A percentile compares a stretch with the other conserved stretches of the same genome.
These are phyloP conservation scores for Neurospora pannonica DNA, from an alignment of 495 filamentous ascomycete genomes.

Conservation along the genomic window DNA sequence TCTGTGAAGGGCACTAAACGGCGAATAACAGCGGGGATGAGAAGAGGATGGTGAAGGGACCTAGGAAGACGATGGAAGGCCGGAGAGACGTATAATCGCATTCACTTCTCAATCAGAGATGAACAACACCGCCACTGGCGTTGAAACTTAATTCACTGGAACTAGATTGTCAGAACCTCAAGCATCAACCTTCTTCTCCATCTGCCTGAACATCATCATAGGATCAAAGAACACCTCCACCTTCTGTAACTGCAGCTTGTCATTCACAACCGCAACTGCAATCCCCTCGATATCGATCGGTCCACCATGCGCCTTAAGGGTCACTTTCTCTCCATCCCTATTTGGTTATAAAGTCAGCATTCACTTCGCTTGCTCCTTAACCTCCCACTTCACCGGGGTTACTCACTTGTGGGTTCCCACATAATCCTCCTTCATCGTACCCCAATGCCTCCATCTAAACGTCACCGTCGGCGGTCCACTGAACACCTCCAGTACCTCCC, in stretches of 20 bases:
- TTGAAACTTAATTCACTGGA: not conserved
- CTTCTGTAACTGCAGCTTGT: slow-evolving; percentile 44
- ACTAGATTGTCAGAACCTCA: not conserved
- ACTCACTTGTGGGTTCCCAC: slow-evolving; percentile 49
- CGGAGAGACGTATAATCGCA: not conserved
- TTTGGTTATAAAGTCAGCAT: not conserved
- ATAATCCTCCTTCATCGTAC: slow-evolving; percentile 55
- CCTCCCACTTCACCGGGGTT: not conserved
- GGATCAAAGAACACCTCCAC: slow-evolving; percentile 58
- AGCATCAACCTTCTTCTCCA: slow-evolving; percentile 19
- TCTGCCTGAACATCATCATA: slow-evolving; percentile 57
- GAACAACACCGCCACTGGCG: no score
- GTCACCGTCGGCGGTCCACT: slow-evolving; percentile 49
- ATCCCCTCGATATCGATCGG: slow-evolving; percentile 43
- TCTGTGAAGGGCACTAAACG: not conserved
- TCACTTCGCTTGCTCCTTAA: not conserved
- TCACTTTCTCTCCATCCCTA: slow-evolving; percentile 51
- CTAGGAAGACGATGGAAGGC: not conserved
- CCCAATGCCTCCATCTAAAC: slow-evolving; percentile 60
- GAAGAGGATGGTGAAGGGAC: not conserved
- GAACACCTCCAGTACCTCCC: slow-evolving; percentile 60
- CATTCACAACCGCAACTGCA: slow-evolving; percentile 50
- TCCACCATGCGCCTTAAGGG: slow-evolving; percentile 43
- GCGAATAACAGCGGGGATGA: not conserved
- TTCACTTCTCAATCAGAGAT: no score